Conservation (phyloP, 257 asterid species). For the Cruciata laevipes region DNA sequence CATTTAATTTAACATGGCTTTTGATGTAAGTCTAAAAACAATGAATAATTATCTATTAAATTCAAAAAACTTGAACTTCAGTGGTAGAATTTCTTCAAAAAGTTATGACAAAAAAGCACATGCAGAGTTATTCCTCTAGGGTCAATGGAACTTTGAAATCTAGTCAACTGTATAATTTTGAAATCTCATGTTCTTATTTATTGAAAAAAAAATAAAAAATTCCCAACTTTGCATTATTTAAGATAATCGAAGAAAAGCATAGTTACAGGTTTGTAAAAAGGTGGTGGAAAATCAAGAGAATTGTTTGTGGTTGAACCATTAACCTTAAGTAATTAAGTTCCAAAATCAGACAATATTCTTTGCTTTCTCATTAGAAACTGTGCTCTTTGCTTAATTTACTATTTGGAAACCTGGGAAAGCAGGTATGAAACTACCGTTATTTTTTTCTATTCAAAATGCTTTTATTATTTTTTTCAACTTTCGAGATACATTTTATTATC, state of each 20-base stretch:
- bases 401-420: neutral
- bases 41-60: too few species aligned
- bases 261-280: neutral
- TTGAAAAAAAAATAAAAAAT: too few species aligned
- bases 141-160: neutral
- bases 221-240: too few species aligned
- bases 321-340: neutral
- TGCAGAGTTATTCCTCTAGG: neutral
- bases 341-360: neutral
- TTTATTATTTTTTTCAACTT: too few species aligned
- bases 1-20: too few species aligned
- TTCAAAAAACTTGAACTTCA: neutral
- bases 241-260: too few species aligned
- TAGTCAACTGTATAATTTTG: too few species aligned
- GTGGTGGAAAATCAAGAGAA: neutral
- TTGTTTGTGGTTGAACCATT: neutral
- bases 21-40: too few species aligned
- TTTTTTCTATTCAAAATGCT: neutral
- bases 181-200: too few species aligned
- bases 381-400: neutral
- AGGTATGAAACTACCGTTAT: neutral
- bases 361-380: neutral
- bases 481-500: neutral
- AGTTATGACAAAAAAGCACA: neutral
- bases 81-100: too few species aligned